These are phyloP conservation scores for Daucus carota DNA, from an alignment of 129 eudicot species.

Conservation along the genomic window DH1_v3.0 NC_030388.2:10325001-10325500, in stretches of 20 bases:
- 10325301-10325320: background rate
- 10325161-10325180: background rate
- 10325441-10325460: conserved; percentile 51
- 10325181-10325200: background rate
- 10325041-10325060: conserved; percentile 52
- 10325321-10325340: conserved; percentile 52
- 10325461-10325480: conserved; percentile 39
- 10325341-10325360: conserved; percentile 59
- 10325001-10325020: background rate
- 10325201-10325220: background rate
- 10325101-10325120: conserved; percentile 57
- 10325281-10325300: background rate
- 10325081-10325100: conserved; percentile 55
- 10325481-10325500: conserved; percentile 48
- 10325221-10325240: background rate
- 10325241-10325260: background rate
- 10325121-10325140: conserved; percentile 40
- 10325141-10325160: background rate
- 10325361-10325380: conserved; percentile 49
- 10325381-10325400: conserved; percentile 51
- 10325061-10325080: conserved; percentile 52
- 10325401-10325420: conserved; percentile 58
- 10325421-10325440: conserved; percentile 57
- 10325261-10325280: background rate
- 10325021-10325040: conserved; percentile 46